Evolutionary conservation across 1,284 basidiomycete genomes (phyloP), one percentile per base, ranked within the genome.

Genomic region (Paramarasmius palmivorus): DNA sequence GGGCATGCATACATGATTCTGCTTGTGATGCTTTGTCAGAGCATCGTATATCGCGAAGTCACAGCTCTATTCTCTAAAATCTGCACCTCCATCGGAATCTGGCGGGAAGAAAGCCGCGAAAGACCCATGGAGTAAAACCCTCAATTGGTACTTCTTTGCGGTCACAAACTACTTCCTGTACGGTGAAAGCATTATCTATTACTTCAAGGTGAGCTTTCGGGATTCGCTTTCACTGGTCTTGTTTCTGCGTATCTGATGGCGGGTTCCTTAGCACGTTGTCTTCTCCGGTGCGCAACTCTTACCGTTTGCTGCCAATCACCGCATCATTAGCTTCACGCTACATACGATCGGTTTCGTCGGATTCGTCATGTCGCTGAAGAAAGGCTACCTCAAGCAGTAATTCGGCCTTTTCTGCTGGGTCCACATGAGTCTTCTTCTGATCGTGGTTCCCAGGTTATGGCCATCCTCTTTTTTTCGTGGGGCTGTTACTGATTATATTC

Each of bases 341-440:
- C 99, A 98, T 72, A 90, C 90, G 12, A 92, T 98, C 59, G 96
- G 97, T 17, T 98, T 99, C 69, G 86, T 99, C 69, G 95, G 93
- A 14, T 99, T 99, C 64, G 97, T 99, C 25, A 86, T 93, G 73
- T 97, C 95, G 40, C 81, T 99, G 54, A 90, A 95, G 69, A 90
- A 93, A 57, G 90, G 90, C 34, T 94, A 94, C 70, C 81, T 99
- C 49, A 94, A 96, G 69, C 92, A 97, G 65, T 97, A 99, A 73
- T 99, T 99, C 62, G 95, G 95, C 19, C 81, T 99, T 38, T 99
- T 99, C 76, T 97, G 95, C 70, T 99, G 97, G 97, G 96, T 99
- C n/a, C 97, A 99, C 71, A 99, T 99, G 93, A 93, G 87, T 50
- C 75, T 99, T 47, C 79, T 99, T 29, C 79, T 99, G 63, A 90